Base-by-base conservation (phyloP, 2,329 filamentous ascomycete genomes). In the Monilinia fructicola region DNA sequence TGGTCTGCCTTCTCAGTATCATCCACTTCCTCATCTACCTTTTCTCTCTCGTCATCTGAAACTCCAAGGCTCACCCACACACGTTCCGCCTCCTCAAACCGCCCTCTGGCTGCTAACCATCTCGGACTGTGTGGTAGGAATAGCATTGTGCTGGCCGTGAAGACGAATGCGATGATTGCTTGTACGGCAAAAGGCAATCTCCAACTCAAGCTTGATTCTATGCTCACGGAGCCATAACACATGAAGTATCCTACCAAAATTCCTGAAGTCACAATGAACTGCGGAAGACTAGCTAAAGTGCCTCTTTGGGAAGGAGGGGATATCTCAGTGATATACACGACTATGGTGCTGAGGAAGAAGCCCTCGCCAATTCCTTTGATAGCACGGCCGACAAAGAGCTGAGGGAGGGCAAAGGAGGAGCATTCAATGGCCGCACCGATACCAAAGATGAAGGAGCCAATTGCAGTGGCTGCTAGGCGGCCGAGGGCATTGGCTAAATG, bases 241-340 rank as follows among this genome's bases (percentile, higher is more conserved):
- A 80, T 81, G 70, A 89, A 89, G 69, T 85, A 88, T 0, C 86
- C 87, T 0, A 79, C 56, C 12, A 82, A 81, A 2, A 88, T 74
- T 0, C 83, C 85, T 1, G 81, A 59, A 0, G 81, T 82, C 3
- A 80, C 79, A 54, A 85, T 73, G 59, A 87, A 77, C 69, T 88
- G 85, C 0, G 84, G 83, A 4, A 83, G 74, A 0, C 82, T 81
- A 0, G 82, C 80, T 2, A 89, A 73, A 0, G 79, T 77, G 0
- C 85, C 86, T 38, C 86, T 77, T 4, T 78, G 75, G 4, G 75
- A 76, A 0, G 80, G 77, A 0, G 85, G 86, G 0, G 85, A 83
- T 21, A 89, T 85, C 73, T 89, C 87, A 66, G 83, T 84, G 35
- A 88, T 84, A 69, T 88, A 81, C 72, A 87, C 84, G 12, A 80